These are phyloP conservation scores for Aspergillus oerlinghausenensis DNA, from an alignment of 2,329 filamentous ascomycete species.

Conservation along the genomic window DNA sequence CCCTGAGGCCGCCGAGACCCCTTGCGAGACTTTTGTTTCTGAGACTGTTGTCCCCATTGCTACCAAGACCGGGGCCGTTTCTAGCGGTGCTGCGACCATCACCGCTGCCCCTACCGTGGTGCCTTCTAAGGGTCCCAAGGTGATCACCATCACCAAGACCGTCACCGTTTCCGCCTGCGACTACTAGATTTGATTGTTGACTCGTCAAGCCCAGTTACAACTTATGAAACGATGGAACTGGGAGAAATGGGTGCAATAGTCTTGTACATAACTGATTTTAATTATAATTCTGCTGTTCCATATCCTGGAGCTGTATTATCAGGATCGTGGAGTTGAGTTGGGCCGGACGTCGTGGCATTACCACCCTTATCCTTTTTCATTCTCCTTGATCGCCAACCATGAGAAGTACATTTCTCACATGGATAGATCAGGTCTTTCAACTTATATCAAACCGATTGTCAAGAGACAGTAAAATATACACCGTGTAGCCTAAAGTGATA, in stretches of 20 bases:
- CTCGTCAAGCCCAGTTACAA: slow-evolving; percentile 17
- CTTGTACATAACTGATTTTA: slow-evolving; percentile 34
- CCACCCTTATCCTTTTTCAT: neutral
- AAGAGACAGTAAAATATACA: neutral
- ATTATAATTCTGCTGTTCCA: slow-evolving; percentile 17
- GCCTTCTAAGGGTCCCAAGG: slow-evolving; percentile 10
- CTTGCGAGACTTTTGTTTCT: slow-evolving; percentile 16
- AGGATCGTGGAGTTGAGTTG: neutral
- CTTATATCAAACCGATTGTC: neutral
- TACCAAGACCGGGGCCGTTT: slow-evolving; percentile 3
- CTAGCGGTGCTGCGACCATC: slow-evolving; percentile 6
- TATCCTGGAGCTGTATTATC: neutral
- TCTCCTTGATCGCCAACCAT: neutral
- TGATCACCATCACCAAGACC: slow-evolving; percentile 21
- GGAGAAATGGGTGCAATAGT: slow-evolving; percentile 18
- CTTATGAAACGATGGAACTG: slow-evolving; percentile 21
- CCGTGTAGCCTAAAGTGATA: too few relatives aligned
- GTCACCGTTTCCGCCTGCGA: slow-evolving; percentile 20
- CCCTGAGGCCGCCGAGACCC: slow-evolving; percentile 8
- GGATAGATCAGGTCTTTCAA: neutral
- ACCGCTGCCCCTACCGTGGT: slow-evolving; percentile 14
- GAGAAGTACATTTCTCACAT: neutral
- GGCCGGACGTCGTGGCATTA: neutral
- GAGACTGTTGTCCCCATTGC: slow-evolving; percentile 8
- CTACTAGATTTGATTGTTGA: slow-evolving; percentile 6